Conservation (phyloP, 345 rosid genomes). For the Brassica juncea region DNA sequence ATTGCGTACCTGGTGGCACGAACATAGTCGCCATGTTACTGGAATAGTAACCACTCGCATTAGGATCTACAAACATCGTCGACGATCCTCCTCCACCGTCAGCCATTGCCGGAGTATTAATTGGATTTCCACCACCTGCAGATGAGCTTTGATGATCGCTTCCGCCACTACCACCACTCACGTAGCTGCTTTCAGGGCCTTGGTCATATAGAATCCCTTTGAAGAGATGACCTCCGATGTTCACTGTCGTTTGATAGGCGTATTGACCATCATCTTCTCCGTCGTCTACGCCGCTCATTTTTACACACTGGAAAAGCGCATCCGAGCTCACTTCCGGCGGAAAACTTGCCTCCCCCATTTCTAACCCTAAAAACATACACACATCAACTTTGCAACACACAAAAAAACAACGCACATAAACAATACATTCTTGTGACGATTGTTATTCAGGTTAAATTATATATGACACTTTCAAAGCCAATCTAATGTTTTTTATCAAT, state of each 20-base stretch:
- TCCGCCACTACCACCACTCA: constrained; percentile 45
- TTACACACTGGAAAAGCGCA: constrained; percentile 76
- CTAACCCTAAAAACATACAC: constrained; percentile 57
- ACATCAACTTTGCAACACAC: constrained; percentile 6
- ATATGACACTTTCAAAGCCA: constrained; percentile 3
- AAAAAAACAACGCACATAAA: neutral
- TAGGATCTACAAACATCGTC: constrained; percentile 39
- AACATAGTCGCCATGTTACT: constrained; percentile 39
- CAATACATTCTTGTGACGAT: neutral
- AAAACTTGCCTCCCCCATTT: constrained; percentile 56
- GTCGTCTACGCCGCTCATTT: constrained; percentile 71
- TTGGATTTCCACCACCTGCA: constrained; percentile 43
- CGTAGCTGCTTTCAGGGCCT: constrained; percentile 62
- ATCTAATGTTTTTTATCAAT: neutral
- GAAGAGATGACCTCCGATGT: constrained; percentile 86
- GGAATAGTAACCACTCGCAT: constrained; percentile 36
- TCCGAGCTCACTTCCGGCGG: constrained; percentile 70
- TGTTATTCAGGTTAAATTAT: neutral
- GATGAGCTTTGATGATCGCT: constrained; percentile 63
- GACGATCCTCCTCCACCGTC: constrained; percentile 31
- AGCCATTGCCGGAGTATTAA: constrained; percentile 9
- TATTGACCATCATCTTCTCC: constrained; percentile 67
- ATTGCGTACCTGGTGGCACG: constrained; percentile 41
- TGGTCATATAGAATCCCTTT: constrained; percentile 92
- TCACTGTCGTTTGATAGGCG: constrained; percentile 86